Percentiles rank a stretch among this genome's conserved stretches.
Evolutionary conservation across 2,329 filamentous ascomycete species (phyloP).

Genomic region (Tympanopsis confertula): DNA sequence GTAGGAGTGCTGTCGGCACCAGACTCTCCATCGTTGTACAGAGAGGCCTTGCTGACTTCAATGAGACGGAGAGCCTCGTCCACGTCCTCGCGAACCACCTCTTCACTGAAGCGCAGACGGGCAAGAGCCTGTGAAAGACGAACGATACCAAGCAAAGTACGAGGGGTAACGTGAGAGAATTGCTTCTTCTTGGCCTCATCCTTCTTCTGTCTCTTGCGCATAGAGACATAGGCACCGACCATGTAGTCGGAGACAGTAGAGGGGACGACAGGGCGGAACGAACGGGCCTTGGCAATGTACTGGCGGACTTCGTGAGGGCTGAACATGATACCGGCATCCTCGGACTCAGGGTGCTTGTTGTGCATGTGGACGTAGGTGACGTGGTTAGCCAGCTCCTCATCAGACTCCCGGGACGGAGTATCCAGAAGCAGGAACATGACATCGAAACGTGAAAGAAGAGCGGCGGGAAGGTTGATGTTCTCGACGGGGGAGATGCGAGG

Average conservation of each 20-base stretch:
- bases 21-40: slow-evolving; percentile 38
- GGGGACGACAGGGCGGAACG: slow-evolving; percentile 51
- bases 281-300: slow-evolving; percentile 56
- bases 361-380: slow-evolving; percentile 63
- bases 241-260: slow-evolving; percentile 57
- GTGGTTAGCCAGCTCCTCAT: slow-evolving; percentile 58
- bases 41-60: slow-evolving; percentile 55
- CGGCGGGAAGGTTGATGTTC: slow-evolving; percentile 62
- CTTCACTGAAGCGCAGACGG: slow-evolving; percentile 50
- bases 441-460: slow-evolving; percentile 59
- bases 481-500: slow-evolving; percentile 63
- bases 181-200: slow-evolving; percentile 55
- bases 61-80: slow-evolving; percentile 58
- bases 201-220: slow-evolving; percentile 56
- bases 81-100: slow-evolving; percentile 56
- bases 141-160: slow-evolving; percentile 55
- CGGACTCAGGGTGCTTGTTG: slow-evolving; percentile 50
- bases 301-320: slow-evolving; percentile 56
- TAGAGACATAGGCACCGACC: slow-evolving; percentile 57
- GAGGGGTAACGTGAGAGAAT: slow-evolving; percentile 55
- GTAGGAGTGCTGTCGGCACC: slow-evolving; percentile 44
- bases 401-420: slow-evolving; percentile 51
- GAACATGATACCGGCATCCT: slow-evolving; percentile 21
- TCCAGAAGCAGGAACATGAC: slow-evolving; percentile 62
- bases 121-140: slow-evolving; percentile 58